These are phyloP conservation scores for Patellaria atrata DNA, from an alignment of 495 filamentous ascomycete species.

Conservation along the genomic window DNA sequence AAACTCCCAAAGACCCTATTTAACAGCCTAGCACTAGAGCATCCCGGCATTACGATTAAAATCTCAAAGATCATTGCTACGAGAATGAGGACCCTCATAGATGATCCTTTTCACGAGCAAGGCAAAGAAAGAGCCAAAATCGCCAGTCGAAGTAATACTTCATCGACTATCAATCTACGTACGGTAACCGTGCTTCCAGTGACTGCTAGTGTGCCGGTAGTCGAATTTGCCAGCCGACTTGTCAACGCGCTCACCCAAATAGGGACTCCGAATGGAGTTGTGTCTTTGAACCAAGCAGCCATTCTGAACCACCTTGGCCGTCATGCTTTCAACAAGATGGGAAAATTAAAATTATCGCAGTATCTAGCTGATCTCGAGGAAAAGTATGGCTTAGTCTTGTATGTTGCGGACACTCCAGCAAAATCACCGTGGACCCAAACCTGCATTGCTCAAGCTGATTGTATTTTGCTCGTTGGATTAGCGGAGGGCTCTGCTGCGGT, in stretches of 20 bases:
- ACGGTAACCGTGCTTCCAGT: conserved; percentile 89
- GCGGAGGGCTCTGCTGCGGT: conserved; percentile 82
- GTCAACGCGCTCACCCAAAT: conserved; percentile 79
- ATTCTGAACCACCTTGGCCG: conserved; percentile 89
- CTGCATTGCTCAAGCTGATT: conserved; percentile 91
- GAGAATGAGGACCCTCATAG: conserved; percentile 77
- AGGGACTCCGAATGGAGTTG: conserved; percentile 75
- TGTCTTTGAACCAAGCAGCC: conserved; percentile 80
- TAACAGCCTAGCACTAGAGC: conserved; percentile 92
- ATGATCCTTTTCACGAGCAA: conserved; percentile 55
- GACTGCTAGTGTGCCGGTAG: conserved; percentile 79
- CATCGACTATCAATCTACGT: conserved; percentile 79
- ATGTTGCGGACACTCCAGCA: conserved; percentile 93
- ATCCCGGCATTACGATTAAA: conserved; percentile 96
- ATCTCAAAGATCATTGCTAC: conserved; percentile 97
- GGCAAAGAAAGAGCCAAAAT: conserved; percentile 31
- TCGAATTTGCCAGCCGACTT: conserved; percentile 85
- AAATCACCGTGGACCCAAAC: conserved; percentile 97
- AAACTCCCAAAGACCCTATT: conserved; percentile 93
- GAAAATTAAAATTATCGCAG: conserved; percentile 88
- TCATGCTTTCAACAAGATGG: conserved; percentile 94
- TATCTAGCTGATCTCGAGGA: conserved; percentile 95
- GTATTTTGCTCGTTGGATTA: conserved; percentile 80
- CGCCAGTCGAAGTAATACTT: conserved; percentile 51
- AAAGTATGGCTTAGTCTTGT: conserved; percentile 88